Evolutionary conservation across 1,284 basidiomycete genomes (phyloP), one percentile per base, ranked within the genome.

Genomic region (Ustilago hordei): DNA sequence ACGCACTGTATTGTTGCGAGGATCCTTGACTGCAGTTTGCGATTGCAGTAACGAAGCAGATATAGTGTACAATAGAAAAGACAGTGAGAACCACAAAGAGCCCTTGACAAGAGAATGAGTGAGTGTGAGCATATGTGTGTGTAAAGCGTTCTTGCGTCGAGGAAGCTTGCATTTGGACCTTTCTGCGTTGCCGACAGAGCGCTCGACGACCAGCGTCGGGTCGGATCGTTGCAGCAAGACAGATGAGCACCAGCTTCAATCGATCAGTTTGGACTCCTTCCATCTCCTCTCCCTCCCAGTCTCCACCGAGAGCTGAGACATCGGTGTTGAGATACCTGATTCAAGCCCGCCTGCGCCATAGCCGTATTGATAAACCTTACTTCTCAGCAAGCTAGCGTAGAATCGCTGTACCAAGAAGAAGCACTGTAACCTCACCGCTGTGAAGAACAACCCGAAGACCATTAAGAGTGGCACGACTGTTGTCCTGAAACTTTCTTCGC

Each of bases 401-500:
- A 68, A 78, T 8, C 69, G 36, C 48, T 78, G 76, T 1, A 78
- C 64, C 36, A 67, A 19, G n/a, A 78, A 69, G 72, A 78, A 78
- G 63, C 68, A 75, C 50, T 78, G 68, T n/a, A 78, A 56, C 17
- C 75, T 55, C 1, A 79, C 31, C 0, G 79, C 79, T 2, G 76
- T 64, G 47, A 76, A 80, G 32, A 72, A 50, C 0, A 79, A 39
- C 1, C 72, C 73, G 13, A 68, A 60, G n/a, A 79, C 59, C 56
- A 80, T 60, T 32, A 78, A 53, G 45, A 80, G 28, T 4, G 79
- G 79, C 1, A 80, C 69, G 4, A 80, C 23, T 0, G 72, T 72
- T 3, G 75, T 62, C 9, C 67, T n/a, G 61, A 80, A 78, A 31
- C 66, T 66, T 45, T 80, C 79, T 28, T 80, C 79, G 72, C 79